phyloP scores from a whole-genome alignment of 1,139 yeast species.

The Citeromyces siamensis region DNA sequence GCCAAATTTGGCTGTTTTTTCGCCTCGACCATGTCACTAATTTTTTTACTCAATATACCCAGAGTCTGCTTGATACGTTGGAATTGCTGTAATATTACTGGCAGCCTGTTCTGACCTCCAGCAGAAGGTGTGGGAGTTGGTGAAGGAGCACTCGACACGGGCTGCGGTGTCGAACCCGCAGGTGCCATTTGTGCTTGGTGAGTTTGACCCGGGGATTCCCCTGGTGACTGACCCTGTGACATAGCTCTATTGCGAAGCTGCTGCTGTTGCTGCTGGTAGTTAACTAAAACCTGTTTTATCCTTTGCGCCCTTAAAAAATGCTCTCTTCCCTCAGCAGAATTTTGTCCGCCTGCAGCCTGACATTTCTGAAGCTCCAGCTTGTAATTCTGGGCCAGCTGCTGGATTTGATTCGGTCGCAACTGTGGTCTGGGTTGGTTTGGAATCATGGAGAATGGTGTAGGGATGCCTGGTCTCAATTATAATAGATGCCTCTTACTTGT shows the following conservation, averaged over 20 bases:
- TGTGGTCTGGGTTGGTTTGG: constrained; percentile 13
- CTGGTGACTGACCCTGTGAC: constrained; percentile 5
- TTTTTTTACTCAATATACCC: constrained; percentile 31
- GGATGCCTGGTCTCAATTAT: too few relatives aligned
- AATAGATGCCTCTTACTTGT: too few relatives aligned
- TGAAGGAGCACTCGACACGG: constrained; percentile 5
- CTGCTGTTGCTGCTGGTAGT: constrained; percentile 18
- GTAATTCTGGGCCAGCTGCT: constrained; percentile 47
- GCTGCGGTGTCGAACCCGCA: constrained; percentile 3
- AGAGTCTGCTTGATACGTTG: constrained; percentile 19
- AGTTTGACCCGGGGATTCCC: constrained; percentile 6
- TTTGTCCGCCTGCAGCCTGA: constrained; percentile 35
- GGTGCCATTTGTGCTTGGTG: constrained; percentile 8
- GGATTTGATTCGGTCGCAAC: constrained; percentile 44
- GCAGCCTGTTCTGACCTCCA: constrained; percentile 8
- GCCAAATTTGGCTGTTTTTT: constrained; percentile 21
- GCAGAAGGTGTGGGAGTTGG: constrained; percentile 3
- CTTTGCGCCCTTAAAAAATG: constrained; percentile 59
- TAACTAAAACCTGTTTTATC: constrained; percentile 33
- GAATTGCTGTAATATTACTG: constrained; percentile 18
- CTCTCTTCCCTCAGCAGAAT: constrained; percentile 54
- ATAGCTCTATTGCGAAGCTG: constrained; percentile 11
- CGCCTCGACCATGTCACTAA: constrained; percentile 23
- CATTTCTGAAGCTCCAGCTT: constrained; percentile 56
- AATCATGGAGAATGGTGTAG: too few relatives aligned